Base-by-base conservation (phyloP, 2,329 filamentous ascomycete genomes). In the Dactylellina cionopaga region DNA sequence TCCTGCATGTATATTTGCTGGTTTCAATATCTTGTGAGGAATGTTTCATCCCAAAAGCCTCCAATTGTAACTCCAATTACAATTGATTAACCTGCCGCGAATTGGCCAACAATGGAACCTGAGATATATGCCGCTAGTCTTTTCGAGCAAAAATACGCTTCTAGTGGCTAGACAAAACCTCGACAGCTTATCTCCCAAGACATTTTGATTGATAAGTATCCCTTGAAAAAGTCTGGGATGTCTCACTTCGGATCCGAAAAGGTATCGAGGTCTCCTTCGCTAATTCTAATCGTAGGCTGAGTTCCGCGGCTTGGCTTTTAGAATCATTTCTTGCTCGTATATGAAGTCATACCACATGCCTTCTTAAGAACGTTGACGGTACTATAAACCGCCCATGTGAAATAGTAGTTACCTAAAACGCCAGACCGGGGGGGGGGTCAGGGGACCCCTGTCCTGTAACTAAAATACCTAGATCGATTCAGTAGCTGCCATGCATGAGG, bases 281-380 rank as follows among this genome's bases (percentile, higher is more conserved):
- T 29, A 47, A 47, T 51, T 25, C 33, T 44, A 27, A 47, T 46
- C 13, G 49, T 35, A 9, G 51, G 33, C 22, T 58, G 27, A 68
- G 39, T 43, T 51, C 17, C 33, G 33, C 59, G 59, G 22, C 46
- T 39, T 17, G 41, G 29, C 37, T 49, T 6, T 33, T 49, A 49
- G 25, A 31, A 25, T 29, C 5, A 33, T 24, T 51, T 10, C 3
- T 27, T 31, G 31, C 58, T 46, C 29, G 51, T 54, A 52, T 37
- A 55, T 71, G 66, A 71, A 71, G 66, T 71, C 66, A 71, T 71
- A 27, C 58, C 66, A 71, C 66, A 71, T 71, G 66, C 66, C 66
- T 52, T 71, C 49, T 54, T 71, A 11, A 46, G 52, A 22, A 52
- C 13, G 19, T 33, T 27, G 17, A 51, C 17, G 31, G 24, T 62